phyloP scores from a whole-genome alignment of 129 eudicot species.

The Ambrosia artemisiifolia region DNA sequence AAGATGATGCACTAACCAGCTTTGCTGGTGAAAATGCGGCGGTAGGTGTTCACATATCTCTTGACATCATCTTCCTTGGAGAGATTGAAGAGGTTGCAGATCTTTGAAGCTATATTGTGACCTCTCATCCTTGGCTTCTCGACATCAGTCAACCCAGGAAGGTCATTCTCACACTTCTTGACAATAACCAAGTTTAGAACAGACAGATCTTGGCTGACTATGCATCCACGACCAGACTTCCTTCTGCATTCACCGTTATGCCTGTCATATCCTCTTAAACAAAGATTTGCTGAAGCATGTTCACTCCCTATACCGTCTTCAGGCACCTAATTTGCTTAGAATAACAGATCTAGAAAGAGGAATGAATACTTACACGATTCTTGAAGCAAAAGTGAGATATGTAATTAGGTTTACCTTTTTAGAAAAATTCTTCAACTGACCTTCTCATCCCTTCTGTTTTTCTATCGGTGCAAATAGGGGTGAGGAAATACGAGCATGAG shows the following conservation, averaged over 20 bases:
- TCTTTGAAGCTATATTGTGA: constrained; percentile 84
- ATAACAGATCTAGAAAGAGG: too few species aligned
- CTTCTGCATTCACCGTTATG: constrained; percentile 80
- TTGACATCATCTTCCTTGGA: constrained; percentile 83
- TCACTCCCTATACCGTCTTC: too few species aligned
- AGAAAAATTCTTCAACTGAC: too few species aligned
- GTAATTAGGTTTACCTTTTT: too few species aligned
- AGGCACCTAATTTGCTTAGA: too few species aligned
- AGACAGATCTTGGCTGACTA: constrained; percentile 77
- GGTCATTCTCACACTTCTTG: too few species aligned
- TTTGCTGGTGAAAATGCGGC: constrained; percentile 67
- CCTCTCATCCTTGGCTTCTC: constrained; percentile 96
- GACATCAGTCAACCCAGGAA: constrained; percentile 77
- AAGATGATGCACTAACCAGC: constrained; percentile 41
- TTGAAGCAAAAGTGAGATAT: too few species aligned
- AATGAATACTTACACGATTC: too few species aligned
- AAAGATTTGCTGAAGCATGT: constrained; percentile 72
- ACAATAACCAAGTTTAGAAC: constrained; percentile 77
- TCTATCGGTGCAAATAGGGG: too few species aligned
- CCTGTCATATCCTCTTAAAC: constrained; percentile 80
- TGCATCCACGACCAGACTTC: constrained; percentile 87
- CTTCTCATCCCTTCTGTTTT: too few species aligned
- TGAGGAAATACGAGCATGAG: too few species aligned
- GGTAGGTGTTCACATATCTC: constrained; percentile 83
- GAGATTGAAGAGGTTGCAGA: constrained; percentile 75